Percentiles rank a stretch among this genome's conserved stretches.
Conservation (phyloP, 1,139 yeast species). For the Meyerozyma athensensis region DNA sequence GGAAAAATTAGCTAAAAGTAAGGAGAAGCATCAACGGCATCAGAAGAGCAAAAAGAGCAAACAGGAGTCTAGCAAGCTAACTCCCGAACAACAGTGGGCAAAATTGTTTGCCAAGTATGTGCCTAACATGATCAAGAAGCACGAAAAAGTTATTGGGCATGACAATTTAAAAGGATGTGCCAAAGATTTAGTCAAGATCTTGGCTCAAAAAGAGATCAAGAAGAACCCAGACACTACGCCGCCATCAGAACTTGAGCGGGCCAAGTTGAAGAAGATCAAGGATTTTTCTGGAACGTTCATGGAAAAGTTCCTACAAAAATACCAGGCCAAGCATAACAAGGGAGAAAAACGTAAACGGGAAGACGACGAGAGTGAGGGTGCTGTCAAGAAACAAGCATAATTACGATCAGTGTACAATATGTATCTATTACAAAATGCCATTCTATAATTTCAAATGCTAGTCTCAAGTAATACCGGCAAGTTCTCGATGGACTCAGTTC, state of each 20-base stretch:
- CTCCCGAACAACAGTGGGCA: constrained; percentile 48
- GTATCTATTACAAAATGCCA: background rate
- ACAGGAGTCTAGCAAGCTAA: constrained; percentile 4
- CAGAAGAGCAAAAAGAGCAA: background rate
- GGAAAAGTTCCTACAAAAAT: constrained; percentile 65
- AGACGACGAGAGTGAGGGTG: constrained; percentile 6
- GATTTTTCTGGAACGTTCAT: constrained; percentile 61
- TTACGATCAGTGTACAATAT: background rate
- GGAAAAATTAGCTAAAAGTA: constrained; percentile 10
- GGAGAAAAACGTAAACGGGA: constrained; percentile 18
- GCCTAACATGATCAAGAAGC: constrained; percentile 72
- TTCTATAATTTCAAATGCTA: constrained; percentile 2
- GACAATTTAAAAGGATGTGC: constrained; percentile 77
- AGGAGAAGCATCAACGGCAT: constrained; percentile 8
- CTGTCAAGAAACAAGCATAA: background rate
- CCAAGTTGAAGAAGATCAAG: constrained; percentile 66
- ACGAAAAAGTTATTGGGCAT: constrained; percentile 62
- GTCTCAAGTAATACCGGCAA: constrained; percentile 37
- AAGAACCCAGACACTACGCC: constrained; percentile 36
- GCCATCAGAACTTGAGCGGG: constrained; percentile 56
- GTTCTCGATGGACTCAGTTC: constrained; percentile 38
- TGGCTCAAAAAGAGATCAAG: constrained; percentile 62
- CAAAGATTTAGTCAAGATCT: constrained; percentile 61
- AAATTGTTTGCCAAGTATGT: constrained; percentile 66
- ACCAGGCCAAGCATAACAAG: constrained; percentile 35